Conservation (phyloP, 768 basidiomycete genomes). For the Hypholoma fasciculare region DNA sequence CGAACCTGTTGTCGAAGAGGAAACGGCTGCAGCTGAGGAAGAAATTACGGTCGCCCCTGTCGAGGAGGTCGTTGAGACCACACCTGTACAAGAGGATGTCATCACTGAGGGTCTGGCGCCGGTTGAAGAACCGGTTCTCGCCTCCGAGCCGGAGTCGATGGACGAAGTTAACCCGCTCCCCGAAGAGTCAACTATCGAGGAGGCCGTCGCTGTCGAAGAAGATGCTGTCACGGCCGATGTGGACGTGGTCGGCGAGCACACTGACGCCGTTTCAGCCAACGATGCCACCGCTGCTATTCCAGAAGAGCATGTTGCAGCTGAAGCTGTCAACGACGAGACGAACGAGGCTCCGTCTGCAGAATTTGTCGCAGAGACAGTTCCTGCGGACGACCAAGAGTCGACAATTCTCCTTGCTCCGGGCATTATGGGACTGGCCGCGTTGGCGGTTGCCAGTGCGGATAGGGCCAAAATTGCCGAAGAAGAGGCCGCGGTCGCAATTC, state of each 20-base stretch:
- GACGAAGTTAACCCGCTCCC: too few species aligned
- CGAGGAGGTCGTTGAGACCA: neutral
- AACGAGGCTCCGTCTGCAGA: neutral
- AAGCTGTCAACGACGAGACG: neutral
- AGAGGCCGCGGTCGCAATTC: too few species aligned
- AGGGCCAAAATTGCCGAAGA: too few species aligned
- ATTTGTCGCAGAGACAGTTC: too few species aligned
- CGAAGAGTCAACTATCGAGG: neutral
- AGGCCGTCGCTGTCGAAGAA: neutral
- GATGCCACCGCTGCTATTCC: neutral
- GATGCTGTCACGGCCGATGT: neutral
- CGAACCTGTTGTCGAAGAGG: neutral
- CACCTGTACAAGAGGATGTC: neutral
- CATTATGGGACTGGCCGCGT: too few species aligned
- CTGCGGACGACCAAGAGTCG: neutral
- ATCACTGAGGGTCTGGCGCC: too few species aligned
- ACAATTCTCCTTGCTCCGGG: too few species aligned
- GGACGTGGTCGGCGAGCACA: neutral
- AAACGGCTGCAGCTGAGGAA: neutral
- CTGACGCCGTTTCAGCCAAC: neutral
- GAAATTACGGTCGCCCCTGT: neutral
- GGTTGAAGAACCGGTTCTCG: too few species aligned
- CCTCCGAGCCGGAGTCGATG: too few species aligned
- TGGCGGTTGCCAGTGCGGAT: too few species aligned
- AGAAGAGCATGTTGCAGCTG: neutral